Percentiles rank a stretch among this genome's conserved stretches.
phyloP scores from a whole-genome alignment of 2,329 filamentous ascomycete species.

The Penicillium digitatum region DNA sequence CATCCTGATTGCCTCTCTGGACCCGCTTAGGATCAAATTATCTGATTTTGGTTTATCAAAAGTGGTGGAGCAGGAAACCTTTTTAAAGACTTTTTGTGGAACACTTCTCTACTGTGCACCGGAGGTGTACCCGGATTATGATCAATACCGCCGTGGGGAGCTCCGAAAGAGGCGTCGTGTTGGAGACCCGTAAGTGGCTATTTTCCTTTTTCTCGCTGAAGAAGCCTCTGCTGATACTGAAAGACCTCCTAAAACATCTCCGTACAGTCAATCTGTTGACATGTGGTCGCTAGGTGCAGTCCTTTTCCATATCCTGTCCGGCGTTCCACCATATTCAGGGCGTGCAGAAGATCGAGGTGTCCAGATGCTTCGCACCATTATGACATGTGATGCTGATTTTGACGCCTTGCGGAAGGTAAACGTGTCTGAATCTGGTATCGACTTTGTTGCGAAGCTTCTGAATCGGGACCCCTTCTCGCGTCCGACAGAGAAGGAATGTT shows the following conservation, averaged over 20 bases:
- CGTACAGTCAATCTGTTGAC: constrained; percentile 89
- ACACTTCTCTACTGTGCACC: constrained; percentile 94
- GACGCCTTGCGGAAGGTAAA: constrained; percentile 55
- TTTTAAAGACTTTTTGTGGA: constrained; percentile 92
- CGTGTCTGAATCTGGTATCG: constrained; percentile 64
- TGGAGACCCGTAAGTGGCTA: constrained; percentile 42
- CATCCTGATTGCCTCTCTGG: constrained; percentile 71
- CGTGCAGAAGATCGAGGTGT: constrained; percentile 70
- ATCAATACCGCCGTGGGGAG: constrained; percentile 58
- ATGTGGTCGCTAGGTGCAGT: constrained; percentile 96
- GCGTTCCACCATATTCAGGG: constrained; percentile 74
- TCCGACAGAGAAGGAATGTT: constrained; percentile 67
- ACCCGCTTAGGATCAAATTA: constrained; percentile 79
- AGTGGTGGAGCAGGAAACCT: constrained; percentile 85
- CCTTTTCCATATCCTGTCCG: constrained; percentile 79
- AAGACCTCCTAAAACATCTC: constrained; percentile 50
- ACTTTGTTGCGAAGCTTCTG: constrained; percentile 75
- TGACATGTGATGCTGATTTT: constrained; percentile 69
- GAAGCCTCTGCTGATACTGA: constrained; percentile 20
- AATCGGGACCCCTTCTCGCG: constrained; percentile 73
- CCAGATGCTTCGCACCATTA: constrained; percentile 75
- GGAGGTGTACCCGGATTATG: constrained; percentile 85
- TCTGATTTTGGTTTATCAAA: constrained; percentile 97
- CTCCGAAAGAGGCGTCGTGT: constrained; percentile 61
- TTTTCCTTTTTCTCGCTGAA: neutral